Evolutionary conservation across 306 rosid species (phyloP).

Genomic region (Bauhinia variegata): DNA sequence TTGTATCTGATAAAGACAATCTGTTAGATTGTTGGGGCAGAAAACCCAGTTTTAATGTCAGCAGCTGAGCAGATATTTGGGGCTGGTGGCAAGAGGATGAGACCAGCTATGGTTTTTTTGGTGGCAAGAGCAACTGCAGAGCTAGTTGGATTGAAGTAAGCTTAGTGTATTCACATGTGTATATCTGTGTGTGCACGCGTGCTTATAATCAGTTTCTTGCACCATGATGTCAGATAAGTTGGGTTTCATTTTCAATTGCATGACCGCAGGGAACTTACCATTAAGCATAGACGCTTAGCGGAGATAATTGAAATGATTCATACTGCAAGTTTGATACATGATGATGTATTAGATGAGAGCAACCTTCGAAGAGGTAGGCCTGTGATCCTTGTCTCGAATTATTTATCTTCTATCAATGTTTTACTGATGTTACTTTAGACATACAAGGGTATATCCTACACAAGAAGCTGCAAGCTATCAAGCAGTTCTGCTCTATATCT

Average conservation of each 20-base stretch:
- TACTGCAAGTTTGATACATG: constrained; percentile 97
- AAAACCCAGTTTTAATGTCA: constrained; percentile 88
- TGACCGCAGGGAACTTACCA: constrained; percentile 79
- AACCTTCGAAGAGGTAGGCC: constrained; percentile 81
- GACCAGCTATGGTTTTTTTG: constrained; percentile 94
- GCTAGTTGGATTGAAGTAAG: constrained; percentile 80
- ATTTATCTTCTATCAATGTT: background rate
- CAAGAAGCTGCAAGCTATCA: constrained; percentile 11
- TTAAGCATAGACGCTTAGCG: constrained; percentile 84
- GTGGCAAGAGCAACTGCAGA: constrained; percentile 94
- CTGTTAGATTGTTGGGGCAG: constrained; percentile 93
- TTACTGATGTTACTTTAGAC: constrained; percentile 2
- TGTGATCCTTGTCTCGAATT: constrained; percentile 22
- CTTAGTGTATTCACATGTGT: constrained; percentile 22
- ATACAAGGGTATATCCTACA: background rate
- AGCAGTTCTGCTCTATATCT: constrained; percentile 23
- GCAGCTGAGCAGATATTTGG: constrained; percentile 97
- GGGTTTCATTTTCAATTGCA: constrained; percentile 36
- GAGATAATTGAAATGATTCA: constrained; percentile 99
- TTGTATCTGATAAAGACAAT: constrained; percentile 44
- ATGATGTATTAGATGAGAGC: constrained; percentile 94
- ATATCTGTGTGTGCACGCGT: constrained; percentile 1
- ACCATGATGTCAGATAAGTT: constrained; percentile 10
- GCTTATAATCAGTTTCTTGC: background rate
- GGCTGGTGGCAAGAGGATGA: constrained; percentile 99